Base-by-base conservation (phyloP, 2,329 filamentous ascomycete genomes). In the Dryadomyces quercivorus region DNA sequence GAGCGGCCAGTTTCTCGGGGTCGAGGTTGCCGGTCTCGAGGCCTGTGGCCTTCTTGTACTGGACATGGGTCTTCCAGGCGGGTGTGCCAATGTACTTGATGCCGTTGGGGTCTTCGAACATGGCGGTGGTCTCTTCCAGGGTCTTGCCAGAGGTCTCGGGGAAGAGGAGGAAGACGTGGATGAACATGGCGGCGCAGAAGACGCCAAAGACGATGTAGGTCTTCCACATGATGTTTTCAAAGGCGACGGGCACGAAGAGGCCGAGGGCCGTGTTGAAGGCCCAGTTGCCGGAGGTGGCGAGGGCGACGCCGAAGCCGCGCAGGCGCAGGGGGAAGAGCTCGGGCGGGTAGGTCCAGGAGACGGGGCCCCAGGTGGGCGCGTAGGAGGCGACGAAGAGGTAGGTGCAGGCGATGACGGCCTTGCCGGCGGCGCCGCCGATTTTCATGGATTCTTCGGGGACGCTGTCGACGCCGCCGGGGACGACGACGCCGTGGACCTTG, bases 371-470 rank as follows among this genome's bases (percentile, higher is more conserved):
- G 38, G 67, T 74, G 15, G 67, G 69, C 45, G 74, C 72, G 59
- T 67, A 61, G 1, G 67, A 70, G 0, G 78, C 79, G 18, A 84
- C 79, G 54, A 84, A 81, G 40, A 80, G 76, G 58, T 85, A 87
- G 0, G 81, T 85, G 59, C 76, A 82, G 1, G 82, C 81, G 54
- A 86, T 80, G 58, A 85, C 75, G 0, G 75, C 76, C 61, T 77
- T 80, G 3, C 75, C 75, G 0, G 77, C 64, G 0, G 64, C 52
- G 21, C 78, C 77, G 1, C 65, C 65, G 52, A 81, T 73, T 5
- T 64, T 63, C 67, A 75, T 75, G 0, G 71, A 75, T 60, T 75
- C 72, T 3, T 71, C 67, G 4, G 64, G 61, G 3, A 68, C 70
- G 38, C 65, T 66, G 63, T 70, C 72, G 59, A 59, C 51, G 22